A percentile compares a stretch with the other conserved stretches of the same genome.
Evolutionary conservation across 768 basidiomycete genomes (phyloP).

Genomic region (Leccinellum rugosiceps): DNA sequence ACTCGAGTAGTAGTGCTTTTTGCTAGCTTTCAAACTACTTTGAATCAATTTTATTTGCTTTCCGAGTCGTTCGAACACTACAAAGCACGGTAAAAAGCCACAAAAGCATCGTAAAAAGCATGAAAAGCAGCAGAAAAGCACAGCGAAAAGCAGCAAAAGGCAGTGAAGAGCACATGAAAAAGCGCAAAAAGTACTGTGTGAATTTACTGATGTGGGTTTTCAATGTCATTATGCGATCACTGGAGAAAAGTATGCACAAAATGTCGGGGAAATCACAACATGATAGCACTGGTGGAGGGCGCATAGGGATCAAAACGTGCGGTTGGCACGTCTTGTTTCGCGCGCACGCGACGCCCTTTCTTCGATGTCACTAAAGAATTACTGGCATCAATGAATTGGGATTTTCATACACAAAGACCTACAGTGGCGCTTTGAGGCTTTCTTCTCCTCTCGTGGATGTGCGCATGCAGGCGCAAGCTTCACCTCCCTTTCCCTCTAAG

Average conservation of each 20-base stretch:
- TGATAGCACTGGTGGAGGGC: constrained; percentile 10
- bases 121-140: too few relatives aligned
- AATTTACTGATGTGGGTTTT: too few relatives aligned
- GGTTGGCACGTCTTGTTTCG: neutral
- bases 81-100: too few relatives aligned
- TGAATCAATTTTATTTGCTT: too few relatives aligned
- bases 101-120: too few relatives aligned
- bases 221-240: neutral
- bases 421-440: constrained; percentile 6
- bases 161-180: too few relatives aligned
- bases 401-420: neutral
- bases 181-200: too few relatives aligned
- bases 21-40: too few relatives aligned
- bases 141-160: too few relatives aligned
- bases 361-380: constrained; percentile 5
- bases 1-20: too few relatives aligned
- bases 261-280: neutral
- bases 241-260: neutral
- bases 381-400: neutral
- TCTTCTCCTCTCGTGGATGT: neutral
- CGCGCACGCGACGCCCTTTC: neutral
- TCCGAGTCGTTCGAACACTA: too few relatives aligned
- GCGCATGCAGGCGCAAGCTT: neutral
- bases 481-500: neutral
- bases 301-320: constrained; percentile 5